Base-by-base conservation (phyloP, 129 eudicot species). In the Escallonia herrerae region DNA sequence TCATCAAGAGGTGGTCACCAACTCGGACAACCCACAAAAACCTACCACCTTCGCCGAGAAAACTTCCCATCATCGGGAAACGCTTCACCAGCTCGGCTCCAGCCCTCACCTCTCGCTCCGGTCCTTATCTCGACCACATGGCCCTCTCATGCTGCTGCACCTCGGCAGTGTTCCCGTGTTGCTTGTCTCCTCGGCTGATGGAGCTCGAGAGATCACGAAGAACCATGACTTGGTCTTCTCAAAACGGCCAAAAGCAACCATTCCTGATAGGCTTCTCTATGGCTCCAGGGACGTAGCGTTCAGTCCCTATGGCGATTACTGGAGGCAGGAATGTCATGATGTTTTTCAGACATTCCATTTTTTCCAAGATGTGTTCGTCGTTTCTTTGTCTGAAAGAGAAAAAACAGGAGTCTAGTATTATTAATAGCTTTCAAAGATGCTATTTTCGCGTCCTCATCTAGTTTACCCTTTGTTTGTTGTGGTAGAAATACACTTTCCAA, bases 11-110 rank as follows among this genome's bases (percentile, higher is more conserved):
- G 71, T 12, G 59, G 43, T 52, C 55, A 40, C 43, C 22, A 14
- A 54, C 73, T 43, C 38, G 63, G 5, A 58, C 56, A 15, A 4
- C 10, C 8, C 10, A 68, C 60, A 42, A 40, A 68, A 71, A 64
- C 37, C 63, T 64, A 0, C 76, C 70, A 15, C 76, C 76, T n/a
- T 72, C 76, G 8, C 76, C 76, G 0, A n/a, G 46, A 38, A 72
- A 33, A 46, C 71, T 72, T 8, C 71, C 77, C 9, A 44, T 72
- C 15, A 63, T 64, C 5, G 77, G 77, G n/a, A 59, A 72, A 46
- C 11, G n/a, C 33, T 72, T 58, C 77, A 72, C 60, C 60, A 72
- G 46, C 43, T 72, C 3, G 77, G 77, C 5, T 43, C 6, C 7
- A 42, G 15, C 22, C 77, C 77, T 3, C 77, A 72, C 58, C 71